phyloP scores from a whole-genome alignment of 768 basidiomycete species.

The Saitozyma podzolica region DNA sequence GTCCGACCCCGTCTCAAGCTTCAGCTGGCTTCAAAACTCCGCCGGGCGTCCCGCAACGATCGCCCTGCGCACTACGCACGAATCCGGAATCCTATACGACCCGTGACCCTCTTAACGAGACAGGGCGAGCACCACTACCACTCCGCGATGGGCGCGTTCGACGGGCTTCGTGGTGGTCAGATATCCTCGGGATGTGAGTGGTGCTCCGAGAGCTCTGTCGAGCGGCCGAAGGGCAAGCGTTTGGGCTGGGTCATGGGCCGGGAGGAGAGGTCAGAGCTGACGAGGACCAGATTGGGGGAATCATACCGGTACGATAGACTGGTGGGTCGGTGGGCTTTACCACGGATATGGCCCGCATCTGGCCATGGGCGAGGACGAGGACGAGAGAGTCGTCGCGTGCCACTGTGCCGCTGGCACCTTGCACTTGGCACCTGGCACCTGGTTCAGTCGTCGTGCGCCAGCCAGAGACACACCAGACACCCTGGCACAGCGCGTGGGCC shows the following conservation, averaged over 20 bases:
- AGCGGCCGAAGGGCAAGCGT: background rate
- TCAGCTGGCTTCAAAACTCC: no score
- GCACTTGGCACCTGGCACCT: background rate
- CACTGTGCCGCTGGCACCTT: no score
- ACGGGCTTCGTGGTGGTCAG: conserved; percentile 39
- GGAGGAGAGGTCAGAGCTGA: conserved; percentile 1
- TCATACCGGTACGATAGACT: conserved; percentile 48
- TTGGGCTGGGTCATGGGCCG: no score
- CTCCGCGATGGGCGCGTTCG: conserved; percentile 38
- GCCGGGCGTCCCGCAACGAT: no score
- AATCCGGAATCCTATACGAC: no score
- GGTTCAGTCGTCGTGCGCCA: no score
- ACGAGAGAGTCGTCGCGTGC: background rate
- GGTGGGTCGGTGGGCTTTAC: conserved; percentile 21
- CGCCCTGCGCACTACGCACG: no score
- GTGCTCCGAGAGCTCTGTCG: background rate
- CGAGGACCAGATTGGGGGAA: conserved; percentile 39
- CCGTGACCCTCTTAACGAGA: no score
- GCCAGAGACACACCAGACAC: no score
- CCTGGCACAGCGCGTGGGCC: background rate
- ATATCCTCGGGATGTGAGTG: conserved; percentile 30
- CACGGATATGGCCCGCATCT: background rate
- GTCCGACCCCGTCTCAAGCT: no score
- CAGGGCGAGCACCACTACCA: no score
- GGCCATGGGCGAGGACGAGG: background rate